These are phyloP conservation scores for Capsicum pubescens DNA, from an alignment of 257 asterid species.

Conservation along the genomic window DNA sequence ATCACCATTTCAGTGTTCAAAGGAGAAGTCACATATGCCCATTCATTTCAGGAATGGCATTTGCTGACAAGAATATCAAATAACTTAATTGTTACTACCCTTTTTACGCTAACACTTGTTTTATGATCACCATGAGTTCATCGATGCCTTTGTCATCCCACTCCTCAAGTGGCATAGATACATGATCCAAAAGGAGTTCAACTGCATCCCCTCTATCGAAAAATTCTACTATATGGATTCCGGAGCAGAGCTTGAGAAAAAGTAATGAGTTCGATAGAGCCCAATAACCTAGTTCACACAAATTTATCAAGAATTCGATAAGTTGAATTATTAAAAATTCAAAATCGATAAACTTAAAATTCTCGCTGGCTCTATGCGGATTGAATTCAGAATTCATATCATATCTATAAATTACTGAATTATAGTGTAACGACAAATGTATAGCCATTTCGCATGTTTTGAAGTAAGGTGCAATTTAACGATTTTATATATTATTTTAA, in stretches of 20 bases:
- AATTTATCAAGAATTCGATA: too few species aligned
- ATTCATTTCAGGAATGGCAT: conserved; percentile 56
- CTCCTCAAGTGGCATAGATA: not conserved
- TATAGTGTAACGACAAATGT: not conserved
- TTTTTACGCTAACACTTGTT: not conserved
- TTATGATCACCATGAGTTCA: not conserved
- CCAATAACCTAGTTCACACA: too few species aligned
- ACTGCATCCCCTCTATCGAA: not conserved
- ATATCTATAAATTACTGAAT: not conserved
- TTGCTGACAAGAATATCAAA: conserved; percentile 40
- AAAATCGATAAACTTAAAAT: not conserved
- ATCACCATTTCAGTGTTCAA: conserved; percentile 28
- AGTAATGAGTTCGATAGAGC: too few species aligned
- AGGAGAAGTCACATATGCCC: conserved; percentile 62
- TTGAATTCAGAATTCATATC: not conserved
- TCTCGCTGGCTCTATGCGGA: too few species aligned
- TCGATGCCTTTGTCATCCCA: conserved; percentile 21
- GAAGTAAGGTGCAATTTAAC: too few species aligned
- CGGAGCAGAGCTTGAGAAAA: not conserved
- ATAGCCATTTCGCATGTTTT: not conserved
- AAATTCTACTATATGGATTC: not conserved
- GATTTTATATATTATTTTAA: too few species aligned
- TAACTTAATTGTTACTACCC: conserved; percentile 23
- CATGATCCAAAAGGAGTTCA: not conserved
- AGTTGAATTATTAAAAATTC: too few species aligned